These are phyloP conservation scores for Sporothrix pseudoabietina DNA, from an alignment of 2,329 filamentous ascomycete genomes.

Conservation along the genomic window DNA sequence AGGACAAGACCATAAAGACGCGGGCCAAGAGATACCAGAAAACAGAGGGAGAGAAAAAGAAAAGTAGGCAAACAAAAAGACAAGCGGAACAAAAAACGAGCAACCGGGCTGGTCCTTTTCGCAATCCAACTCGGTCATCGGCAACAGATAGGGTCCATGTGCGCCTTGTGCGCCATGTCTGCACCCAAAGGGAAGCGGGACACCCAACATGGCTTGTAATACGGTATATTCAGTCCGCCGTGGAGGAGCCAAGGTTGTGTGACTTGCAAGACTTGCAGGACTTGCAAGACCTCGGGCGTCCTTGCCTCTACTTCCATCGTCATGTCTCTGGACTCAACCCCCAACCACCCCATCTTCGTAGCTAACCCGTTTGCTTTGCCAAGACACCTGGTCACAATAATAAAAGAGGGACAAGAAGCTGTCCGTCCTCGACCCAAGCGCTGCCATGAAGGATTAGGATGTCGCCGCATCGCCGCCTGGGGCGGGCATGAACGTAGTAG, in stretches of 20 bases:
- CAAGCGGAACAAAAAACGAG: neutral
- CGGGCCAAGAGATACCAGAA: neutral
- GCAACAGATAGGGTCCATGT: neutral
- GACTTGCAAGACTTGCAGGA: neutral
- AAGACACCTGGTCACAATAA: slow-evolving; percentile 1
- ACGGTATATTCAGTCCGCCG: too few relatives aligned
- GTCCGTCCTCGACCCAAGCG: neutral
- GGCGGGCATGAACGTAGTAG: neutral
- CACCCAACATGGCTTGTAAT: neutral
- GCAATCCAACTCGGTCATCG: neutral
- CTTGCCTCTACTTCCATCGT: neutral
- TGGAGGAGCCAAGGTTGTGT: neutral
- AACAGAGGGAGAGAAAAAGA: neutral
- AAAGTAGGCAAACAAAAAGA: neutral
- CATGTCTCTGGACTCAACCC: neutral
- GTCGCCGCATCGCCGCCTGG: neutral
- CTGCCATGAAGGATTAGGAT: neutral
- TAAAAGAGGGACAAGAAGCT: neutral
- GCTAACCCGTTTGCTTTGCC: neutral
- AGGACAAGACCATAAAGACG: neutral
- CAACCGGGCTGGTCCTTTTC: slow-evolving; percentile 1
- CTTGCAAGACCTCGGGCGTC: neutral
- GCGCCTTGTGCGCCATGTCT: neutral
- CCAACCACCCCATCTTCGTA: neutral
- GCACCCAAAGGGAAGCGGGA: neutral